phyloP scores from a whole-genome alignment of 2,329 filamentous ascomycete species.

The Colletotrichum melonis region DNA sequence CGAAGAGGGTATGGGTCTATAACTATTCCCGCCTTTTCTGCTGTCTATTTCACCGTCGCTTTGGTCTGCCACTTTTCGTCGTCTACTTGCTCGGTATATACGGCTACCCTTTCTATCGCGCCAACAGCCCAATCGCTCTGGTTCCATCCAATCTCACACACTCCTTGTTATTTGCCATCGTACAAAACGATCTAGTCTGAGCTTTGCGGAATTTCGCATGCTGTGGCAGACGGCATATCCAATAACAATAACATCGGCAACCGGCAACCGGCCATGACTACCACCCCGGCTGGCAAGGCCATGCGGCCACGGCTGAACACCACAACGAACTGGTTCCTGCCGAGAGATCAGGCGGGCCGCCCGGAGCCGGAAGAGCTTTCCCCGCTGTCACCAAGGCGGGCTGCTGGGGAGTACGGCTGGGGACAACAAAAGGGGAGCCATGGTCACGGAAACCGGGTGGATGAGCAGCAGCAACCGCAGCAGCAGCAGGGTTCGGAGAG shows the following conservation, averaged over 20 bases:
- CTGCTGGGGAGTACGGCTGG: not conserved
- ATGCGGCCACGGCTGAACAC: slow-evolving; percentile 17
- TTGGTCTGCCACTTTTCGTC: not conserved
- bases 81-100: not conserved
- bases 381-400: not conserved
- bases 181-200: slow-evolving; percentile 9
- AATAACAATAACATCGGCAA: not conserved
- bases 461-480: not conserved
- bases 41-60: not conserved
- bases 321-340: slow-evolving; percentile 7
- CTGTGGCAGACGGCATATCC: slow-evolving; percentile 17
- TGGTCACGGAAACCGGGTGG: not conserved
- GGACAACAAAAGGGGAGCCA: slow-evolving; percentile 21
- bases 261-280: not conserved
- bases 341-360: not conserved
- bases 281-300: slow-evolving; percentile 1
- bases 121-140: slow-evolving; percentile 6
- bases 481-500: not conserved
- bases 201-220: not conserved
- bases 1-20: not conserved
- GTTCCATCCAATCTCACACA: not conserved
- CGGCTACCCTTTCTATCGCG: not conserved
- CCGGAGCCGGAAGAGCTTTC: slow-evolving; percentile 11
- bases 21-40: not conserved
- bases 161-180: slow-evolving; percentile 1